Evolutionary conservation across 148 eudicot species (phyloP), one percentile per base, ranked within the genome.

Genomic region (Chenopodium quinoa): DNA sequence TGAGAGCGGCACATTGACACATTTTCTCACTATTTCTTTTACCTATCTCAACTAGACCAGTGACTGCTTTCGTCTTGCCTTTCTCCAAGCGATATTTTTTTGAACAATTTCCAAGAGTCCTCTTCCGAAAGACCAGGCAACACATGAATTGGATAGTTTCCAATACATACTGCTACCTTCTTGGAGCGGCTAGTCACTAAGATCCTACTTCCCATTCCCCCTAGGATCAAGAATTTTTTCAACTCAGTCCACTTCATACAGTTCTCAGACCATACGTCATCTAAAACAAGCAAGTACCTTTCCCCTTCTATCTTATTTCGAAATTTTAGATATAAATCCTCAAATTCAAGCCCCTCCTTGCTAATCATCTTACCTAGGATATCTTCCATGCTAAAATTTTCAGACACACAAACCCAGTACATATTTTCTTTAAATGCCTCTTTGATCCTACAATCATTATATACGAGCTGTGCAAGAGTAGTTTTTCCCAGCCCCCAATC

Each of bases 21-120:
- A 85, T 72, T 75, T 85, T 9, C 68, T 50, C 8, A 82, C 82
- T 14, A 85, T 78, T 47, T 85, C 77, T 37, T n/a, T 71, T 85
- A 27, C 84, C 84, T 1, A 82, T 68, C 9, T 34, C 72, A 16
- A 29, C 44, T 22, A 74, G 37, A 7, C 19, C 29, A 7, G 23
- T 17, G 34, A n/a, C 65, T 1, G 2, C 8, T 14, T n/a, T 62
- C 23, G 58, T 56, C 58, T 44, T 71, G 7, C 25, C 58, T 54
- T 16, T 20, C 58, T 17, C 40, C 16, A 78, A 83, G 71, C 27
- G 78, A 77, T 50, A 8, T 78, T 27, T 20, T 77, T n/a, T 82
- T 67, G 34, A 82, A 82, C 54, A 82, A 31, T 19, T 17, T 8
- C 84, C 81, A 78, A 22, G 84, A 77, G 10, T 78, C 31, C 0